These are phyloP conservation scores for Cyberlindnera veronae DNA, from an alignment of 805 yeast genomes.

Conservation along the genomic window DNA sequence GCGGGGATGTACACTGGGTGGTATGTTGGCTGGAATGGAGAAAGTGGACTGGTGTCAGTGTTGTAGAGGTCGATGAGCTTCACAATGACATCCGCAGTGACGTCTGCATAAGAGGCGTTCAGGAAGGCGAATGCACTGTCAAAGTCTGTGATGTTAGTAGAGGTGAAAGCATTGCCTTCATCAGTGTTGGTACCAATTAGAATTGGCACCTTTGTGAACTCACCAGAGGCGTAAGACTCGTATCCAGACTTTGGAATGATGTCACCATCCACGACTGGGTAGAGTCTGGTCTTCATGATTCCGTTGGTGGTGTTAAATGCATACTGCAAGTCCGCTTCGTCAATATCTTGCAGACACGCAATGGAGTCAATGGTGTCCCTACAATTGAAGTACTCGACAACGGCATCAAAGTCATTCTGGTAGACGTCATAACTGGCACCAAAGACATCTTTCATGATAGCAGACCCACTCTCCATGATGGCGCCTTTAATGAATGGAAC, in stretches of 20 bases:
- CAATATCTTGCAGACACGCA: conserved; percentile 15
- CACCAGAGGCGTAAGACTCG: conserved; percentile 9
- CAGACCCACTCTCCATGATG: conserved; percentile 18
- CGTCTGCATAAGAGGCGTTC: too few relatives aligned
- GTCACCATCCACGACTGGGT: conserved; percentile 20
- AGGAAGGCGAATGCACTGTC: conserved; percentile 4
- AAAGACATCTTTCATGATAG: conserved; percentile 5
- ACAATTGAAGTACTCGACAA: conserved; percentile 15
- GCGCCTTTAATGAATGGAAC: conserved; percentile 18
- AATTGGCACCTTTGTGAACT: conserved; percentile 20
- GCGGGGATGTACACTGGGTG: too few relatives aligned
- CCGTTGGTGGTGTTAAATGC: conserved; percentile 17
- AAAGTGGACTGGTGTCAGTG: conserved; percentile 3
- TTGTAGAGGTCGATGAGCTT: conserved; percentile 1
- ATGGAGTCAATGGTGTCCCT: conserved; percentile 9
- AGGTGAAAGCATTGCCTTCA: conserved; percentile 17
- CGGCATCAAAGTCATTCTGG: conserved; percentile 5
- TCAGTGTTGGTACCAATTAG: conserved; percentile 26
- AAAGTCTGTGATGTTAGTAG: conserved; percentile 1
- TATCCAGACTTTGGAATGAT: conserved; percentile 16
- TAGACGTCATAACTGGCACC: conserved; percentile 5
- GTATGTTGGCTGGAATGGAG: conserved; percentile 18
- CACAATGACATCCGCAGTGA: too few relatives aligned
- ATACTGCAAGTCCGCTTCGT: conserved; percentile 5
- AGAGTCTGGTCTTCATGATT: background rate